Conservation (phyloP, 2,329 filamentous ascomycete genomes). For the Blastomyces parvus region DNA sequence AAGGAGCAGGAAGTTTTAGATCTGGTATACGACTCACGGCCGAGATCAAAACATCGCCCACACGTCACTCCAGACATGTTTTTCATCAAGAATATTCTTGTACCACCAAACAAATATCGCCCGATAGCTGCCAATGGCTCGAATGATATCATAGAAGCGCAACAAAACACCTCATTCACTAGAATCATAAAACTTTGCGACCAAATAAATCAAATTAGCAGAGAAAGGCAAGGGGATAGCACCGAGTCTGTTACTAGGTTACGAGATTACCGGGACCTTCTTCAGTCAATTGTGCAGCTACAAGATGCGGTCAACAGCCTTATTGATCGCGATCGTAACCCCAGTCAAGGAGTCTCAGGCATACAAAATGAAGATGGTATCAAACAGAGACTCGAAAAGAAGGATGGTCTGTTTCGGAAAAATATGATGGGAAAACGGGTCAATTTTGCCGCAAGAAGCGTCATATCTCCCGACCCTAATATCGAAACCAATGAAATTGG, state of each 20-base stretch:
- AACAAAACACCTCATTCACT: conserved; percentile 83
- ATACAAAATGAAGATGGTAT: conserved; percentile 82
- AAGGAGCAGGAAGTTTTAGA: conserved; percentile 76
- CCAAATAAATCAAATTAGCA: conserved; percentile 62
- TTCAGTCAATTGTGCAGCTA: conserved; percentile 70
- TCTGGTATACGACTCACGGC: conserved; percentile 74
- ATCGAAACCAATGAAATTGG: conserved; percentile 99
- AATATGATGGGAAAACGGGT: conserved; percentile 99
- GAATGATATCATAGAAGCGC: conserved; percentile 73
- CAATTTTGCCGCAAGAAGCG: conserved; percentile 93
- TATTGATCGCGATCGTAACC: conserved; percentile 81
- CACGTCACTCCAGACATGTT: conserved; percentile 78
- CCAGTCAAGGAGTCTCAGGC: conserved; percentile 65
- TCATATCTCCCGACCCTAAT: conserved; percentile 96
- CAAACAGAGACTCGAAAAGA: conserved; percentile 97
- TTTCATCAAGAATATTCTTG: conserved; percentile 75
- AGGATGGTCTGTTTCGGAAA: conserved; percentile 94
- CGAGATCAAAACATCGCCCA: conserved; percentile 47
- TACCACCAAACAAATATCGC: conserved; percentile 85
- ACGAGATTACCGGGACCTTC: conserved; percentile 63
- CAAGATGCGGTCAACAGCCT: conserved; percentile 89
- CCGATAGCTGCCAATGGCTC: conserved; percentile 76
- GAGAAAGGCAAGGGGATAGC: conserved; percentile 50
- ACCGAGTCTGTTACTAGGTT: conserved; percentile 38
- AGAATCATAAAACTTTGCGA: conserved; percentile 68